Evolutionary conservation across 345 rosid species (phyloP).

Genomic region (Sonneratia alba): DNA sequence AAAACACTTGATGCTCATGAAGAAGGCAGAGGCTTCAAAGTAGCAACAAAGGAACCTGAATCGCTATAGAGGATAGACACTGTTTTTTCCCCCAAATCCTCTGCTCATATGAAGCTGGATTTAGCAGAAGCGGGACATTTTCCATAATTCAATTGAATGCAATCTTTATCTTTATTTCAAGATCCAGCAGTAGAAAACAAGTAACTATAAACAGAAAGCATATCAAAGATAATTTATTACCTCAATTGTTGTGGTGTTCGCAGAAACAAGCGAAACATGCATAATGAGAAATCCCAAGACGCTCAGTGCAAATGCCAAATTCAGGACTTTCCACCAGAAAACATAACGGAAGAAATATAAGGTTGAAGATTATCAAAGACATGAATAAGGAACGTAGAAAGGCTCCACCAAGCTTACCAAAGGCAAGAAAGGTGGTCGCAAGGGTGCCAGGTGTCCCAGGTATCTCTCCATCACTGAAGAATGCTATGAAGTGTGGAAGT

Average conservation of each 20-base stretch:
- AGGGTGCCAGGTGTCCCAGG: conserved; percentile 91
- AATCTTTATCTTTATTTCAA: neutral
- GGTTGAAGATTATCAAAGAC: neutral
- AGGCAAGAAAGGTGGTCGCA: conserved; percentile 92
- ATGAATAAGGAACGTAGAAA: neutral
- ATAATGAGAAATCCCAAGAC: conserved; percentile 88
- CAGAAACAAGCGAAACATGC: conserved; percentile 80
- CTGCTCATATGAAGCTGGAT: neutral
- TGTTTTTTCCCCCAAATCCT: neutral
- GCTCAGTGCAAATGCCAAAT: conserved; percentile 90
- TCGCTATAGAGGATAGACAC: neutral
- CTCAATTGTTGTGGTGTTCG: conserved; percentile 96
- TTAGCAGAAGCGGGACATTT: neutral
- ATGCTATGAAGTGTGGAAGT: conserved; percentile 79
- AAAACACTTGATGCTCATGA: neutral
- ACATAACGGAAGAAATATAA: conserved; percentile 2
- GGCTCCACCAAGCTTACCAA: conserved; percentile 40
- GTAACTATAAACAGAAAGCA: neutral
- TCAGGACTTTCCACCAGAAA: conserved; percentile 51
- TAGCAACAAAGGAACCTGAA: neutral
- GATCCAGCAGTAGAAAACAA: neutral
- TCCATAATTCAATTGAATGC: neutral
- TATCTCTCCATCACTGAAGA: conserved; percentile 89
- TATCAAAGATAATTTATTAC: conserved; percentile 20
- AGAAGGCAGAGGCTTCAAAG: neutral